phyloP scores from a whole-genome alignment of 495 filamentous ascomycete genomes.

The Xylaria intraflava region DNA sequence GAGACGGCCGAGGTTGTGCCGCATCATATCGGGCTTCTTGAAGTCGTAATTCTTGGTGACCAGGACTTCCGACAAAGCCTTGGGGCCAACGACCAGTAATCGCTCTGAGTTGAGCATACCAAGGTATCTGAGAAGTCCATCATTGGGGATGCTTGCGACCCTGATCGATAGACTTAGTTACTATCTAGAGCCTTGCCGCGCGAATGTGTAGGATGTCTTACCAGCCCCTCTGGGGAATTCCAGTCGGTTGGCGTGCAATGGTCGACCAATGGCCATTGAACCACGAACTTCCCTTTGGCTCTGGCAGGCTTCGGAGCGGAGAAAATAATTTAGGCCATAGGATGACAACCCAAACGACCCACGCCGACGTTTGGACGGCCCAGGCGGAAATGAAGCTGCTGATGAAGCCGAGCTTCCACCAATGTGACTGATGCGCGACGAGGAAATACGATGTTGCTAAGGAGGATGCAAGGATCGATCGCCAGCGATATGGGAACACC shows the following conservation, averaged over 20 bases:
- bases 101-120: conserved; percentile 65
- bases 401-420: conserved; percentile 20
- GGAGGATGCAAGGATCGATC: conserved; percentile 18
- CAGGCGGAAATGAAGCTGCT: conserved; percentile 20
- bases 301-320: conserved; percentile 61
- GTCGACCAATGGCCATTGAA: conserved; percentile 50
- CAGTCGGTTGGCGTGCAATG: conserved; percentile 54
- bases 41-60: conserved; percentile 73
- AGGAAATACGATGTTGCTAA: conserved; percentile 27
- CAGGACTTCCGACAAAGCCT: conserved; percentile 60
- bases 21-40: conserved; percentile 57
- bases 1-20: conserved; percentile 52
- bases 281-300: conserved; percentile 38
- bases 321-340: conserved; percentile 68
- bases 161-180: conserved; percentile 25
- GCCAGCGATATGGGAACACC: conserved; percentile 22
- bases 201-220: conserved; percentile 11
- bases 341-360: conserved; percentile 44
- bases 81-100: conserved; percentile 57
- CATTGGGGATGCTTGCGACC: conserved; percentile 70
- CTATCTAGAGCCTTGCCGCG: neutral
- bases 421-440: conserved; percentile 20
- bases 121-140: conserved; percentile 76
- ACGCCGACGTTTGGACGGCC: conserved; percentile 22
- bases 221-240: conserved; percentile 57